A percentile compares a stretch with the other conserved stretches of the same genome.
Conservation (phyloP, 2,329 filamentous ascomycete genomes). For the Myriosclerotinia curreyana region DNA sequence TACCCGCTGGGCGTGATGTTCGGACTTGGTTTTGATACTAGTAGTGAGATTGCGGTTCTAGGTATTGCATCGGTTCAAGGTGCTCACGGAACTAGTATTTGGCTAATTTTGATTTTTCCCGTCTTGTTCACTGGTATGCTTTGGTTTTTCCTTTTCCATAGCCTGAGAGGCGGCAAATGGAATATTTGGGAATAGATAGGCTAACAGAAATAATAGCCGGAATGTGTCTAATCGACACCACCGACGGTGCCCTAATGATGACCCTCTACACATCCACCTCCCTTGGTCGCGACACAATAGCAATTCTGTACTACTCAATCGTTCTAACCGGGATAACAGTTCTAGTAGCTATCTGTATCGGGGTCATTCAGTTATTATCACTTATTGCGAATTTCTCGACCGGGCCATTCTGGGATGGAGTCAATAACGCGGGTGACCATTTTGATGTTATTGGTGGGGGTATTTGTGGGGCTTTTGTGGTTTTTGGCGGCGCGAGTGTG, state of each 20-base stretch:
- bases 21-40: conserved; percentile 92
- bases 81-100: conserved; percentile 80
- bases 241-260: conserved; percentile 94
- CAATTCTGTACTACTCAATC: conserved; percentile 84
- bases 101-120: conserved; percentile 92
- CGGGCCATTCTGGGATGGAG: conserved; percentile 87
- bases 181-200: too few relatives aligned
- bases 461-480: conserved; percentile 80
- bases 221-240: conserved; percentile 93
- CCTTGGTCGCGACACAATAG: conserved; percentile 77
- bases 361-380: conserved; percentile 77
- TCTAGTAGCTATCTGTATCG: conserved; percentile 60
- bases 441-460: conserved; percentile 83
- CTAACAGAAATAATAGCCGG: conserved; percentile 54
- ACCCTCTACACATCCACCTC: conserved; percentile 79
- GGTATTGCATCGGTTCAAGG: conserved; percentile 88
- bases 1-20: conserved; percentile 86
- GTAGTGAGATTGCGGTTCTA: conserved; percentile 86
- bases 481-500: conserved; percentile 61
- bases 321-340: conserved; percentile 40
- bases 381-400: conserved; percentile 71
- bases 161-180: too few relatives aligned
- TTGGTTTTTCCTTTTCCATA: conserved; percentile 29
- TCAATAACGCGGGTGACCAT: conserved; percentile 70
- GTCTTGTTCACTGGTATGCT: conserved; percentile 80